A percentile compares a stretch with the other conserved stretches of the same genome.
phyloP scores from a whole-genome alignment of 2,329 filamentous ascomycete species.

The Pseudogymnoascus sp. region DNA sequence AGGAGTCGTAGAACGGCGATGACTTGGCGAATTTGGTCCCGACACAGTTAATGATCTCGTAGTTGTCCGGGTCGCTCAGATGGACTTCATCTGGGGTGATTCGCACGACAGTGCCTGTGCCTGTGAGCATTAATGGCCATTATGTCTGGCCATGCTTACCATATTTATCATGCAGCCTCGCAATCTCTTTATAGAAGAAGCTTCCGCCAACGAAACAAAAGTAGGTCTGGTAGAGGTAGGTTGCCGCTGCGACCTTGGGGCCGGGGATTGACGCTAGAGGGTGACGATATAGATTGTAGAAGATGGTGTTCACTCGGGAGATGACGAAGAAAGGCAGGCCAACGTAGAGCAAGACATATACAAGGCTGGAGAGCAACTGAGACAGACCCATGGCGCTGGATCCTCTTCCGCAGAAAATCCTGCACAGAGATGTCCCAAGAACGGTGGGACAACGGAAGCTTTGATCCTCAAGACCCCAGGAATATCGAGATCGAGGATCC shows the following conservation, averaged over 20 bases:
- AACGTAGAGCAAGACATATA: neutral
- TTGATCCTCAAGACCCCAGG: neutral
- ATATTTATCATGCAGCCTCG: slow-evolving; percentile 17
- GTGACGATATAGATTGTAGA: slow-evolving; percentile 15
- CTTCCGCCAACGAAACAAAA: slow-evolving; percentile 14
- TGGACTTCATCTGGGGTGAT: slow-evolving; percentile 25
- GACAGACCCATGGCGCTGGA: neutral
- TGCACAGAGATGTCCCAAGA: neutral
- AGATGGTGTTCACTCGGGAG: slow-evolving; percentile 9
- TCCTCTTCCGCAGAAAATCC: neutral
- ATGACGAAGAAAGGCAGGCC: neutral
- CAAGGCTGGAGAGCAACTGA: neutral
- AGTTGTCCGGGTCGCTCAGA: slow-evolving; percentile 22
- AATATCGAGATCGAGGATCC: neutral
- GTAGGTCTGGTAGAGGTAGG: slow-evolving; percentile 19
- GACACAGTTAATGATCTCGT: slow-evolving; percentile 20
- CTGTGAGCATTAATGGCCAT: neutral
- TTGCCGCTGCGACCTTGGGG: slow-evolving; percentile 17
- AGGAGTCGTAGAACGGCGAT: slow-evolving; percentile 15
- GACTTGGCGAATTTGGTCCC: slow-evolving; percentile 17
- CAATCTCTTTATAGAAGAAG: slow-evolving; percentile 14
- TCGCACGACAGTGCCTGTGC: slow-evolving; percentile 22
- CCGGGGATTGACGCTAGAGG: slow-evolving; percentile 19
- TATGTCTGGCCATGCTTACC: slow-evolving; percentile 11
- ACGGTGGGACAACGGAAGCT: neutral